phyloP scores from a whole-genome alignment of 306 rosid genomes.

The Lagenaria siceraria region DNA sequence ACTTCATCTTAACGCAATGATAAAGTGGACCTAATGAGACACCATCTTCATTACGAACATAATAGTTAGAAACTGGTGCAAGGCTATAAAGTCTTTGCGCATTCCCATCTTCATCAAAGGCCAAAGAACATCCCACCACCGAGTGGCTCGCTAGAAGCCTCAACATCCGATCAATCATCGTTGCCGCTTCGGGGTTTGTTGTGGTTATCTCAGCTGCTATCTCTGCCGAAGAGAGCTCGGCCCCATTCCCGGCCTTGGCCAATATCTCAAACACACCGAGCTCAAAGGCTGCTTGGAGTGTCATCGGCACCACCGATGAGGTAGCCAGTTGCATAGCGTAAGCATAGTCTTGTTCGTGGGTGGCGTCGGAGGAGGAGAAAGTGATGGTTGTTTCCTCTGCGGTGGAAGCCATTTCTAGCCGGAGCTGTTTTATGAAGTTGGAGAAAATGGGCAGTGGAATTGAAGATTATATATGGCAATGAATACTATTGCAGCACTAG shows the following conservation, averaged over 20 bases:
- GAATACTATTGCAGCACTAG: too few species aligned
- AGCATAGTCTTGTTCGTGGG: neutral
- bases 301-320: neutral
- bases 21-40: slow-evolving; percentile 19
- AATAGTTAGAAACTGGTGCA: neutral
- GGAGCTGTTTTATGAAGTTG: too few species aligned
- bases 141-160: neutral
- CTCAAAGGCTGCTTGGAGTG: neutral
- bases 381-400: neutral
- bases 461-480: too few species aligned
- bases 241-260: neutral
- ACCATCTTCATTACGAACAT: slow-evolving; percentile 25
- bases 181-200: neutral
- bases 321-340: neutral
- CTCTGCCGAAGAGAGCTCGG: neutral
- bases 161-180: neutral
- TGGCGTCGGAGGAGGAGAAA: neutral
- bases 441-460: too few species aligned
- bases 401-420: too few species aligned
- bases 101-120: neutral
- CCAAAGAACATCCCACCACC: neutral
- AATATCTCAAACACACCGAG: neutral
- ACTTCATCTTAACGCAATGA: slow-evolving; percentile 16
- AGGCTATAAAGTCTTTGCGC: neutral
- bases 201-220: neutral